These are phyloP conservation scores for Seminavis robusta DNA, from an alignment of 108 stramenopile species.

Conservation along the genomic window DNA sequence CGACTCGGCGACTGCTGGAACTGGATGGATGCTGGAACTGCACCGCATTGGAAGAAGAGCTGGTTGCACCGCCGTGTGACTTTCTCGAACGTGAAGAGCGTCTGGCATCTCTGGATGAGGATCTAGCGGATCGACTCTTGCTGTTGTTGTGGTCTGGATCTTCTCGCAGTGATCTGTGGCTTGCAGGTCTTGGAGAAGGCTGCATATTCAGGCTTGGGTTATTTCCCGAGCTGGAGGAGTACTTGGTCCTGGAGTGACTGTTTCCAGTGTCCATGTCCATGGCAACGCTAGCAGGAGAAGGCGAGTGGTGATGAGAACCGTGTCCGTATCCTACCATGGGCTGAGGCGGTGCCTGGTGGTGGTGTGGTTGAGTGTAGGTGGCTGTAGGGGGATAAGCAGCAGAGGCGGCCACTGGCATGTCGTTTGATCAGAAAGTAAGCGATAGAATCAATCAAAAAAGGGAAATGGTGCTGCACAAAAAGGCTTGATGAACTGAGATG, in stretches of 20 bases:
- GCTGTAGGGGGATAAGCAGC: no score
- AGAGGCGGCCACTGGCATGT: no score
- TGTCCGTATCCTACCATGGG: constrained; percentile 21
- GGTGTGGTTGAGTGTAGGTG: no score
- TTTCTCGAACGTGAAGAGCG: not conserved
- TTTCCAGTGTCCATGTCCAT: constrained; percentile 40
- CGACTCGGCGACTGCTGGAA: constrained; percentile 2
- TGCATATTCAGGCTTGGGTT: constrained; percentile 8
- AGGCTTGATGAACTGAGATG: no score
- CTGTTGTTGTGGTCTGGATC: constrained; percentile 11
- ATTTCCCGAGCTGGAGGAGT: constrained; percentile 6
- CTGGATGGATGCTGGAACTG: not conserved
- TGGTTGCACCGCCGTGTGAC: not conserved
- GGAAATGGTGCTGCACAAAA: no score
- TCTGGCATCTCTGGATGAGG: constrained; percentile 2
- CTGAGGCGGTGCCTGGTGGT: constrained; percentile 5
- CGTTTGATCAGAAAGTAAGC: no score
- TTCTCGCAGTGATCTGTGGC: constrained; percentile 4
- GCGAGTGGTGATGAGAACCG: no score
- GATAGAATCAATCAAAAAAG: no score
- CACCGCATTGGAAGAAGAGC: not conserved
- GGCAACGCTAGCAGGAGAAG: not conserved
- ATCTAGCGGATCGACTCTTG: constrained; percentile 14
- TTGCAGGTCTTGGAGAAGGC: constrained; percentile 3
- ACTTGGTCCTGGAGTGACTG: constrained; percentile 23